A percentile compares a stretch with the other conserved stretches of the same genome.
phyloP scores from a whole-genome alignment of 1,139 yeast genomes.

The Tardiomyces depauwii region DNA sequence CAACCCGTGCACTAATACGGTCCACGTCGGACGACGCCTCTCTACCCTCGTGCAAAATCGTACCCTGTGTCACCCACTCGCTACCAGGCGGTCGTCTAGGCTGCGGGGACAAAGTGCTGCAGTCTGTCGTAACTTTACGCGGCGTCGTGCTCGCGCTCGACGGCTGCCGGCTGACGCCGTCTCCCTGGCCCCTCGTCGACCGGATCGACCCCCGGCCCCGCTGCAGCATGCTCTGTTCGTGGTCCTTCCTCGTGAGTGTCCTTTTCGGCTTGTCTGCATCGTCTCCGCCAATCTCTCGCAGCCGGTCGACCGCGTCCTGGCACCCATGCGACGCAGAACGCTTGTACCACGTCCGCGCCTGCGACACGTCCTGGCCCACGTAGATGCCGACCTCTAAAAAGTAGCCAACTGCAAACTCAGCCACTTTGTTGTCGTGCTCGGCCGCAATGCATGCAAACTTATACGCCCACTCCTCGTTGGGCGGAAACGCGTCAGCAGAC shows the following conservation, averaged over 20 bases:
- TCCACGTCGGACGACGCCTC: neutral
- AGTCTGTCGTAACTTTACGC: neutral
- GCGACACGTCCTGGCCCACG: slow-evolving; percentile 17
- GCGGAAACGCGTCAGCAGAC: slow-evolving; percentile 17
- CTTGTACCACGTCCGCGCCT: slow-evolving; percentile 23
- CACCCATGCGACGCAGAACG: slow-evolving; percentile 22
- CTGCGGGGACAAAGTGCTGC: neutral
- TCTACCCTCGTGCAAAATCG: neutral
- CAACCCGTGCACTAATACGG: neutral
- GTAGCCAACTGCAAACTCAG: slow-evolving; percentile 31
- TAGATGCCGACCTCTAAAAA: slow-evolving; percentile 31
- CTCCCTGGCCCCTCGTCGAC: neutral
- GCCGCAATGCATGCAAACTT: slow-evolving; percentile 28
- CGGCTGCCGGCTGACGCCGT: no score
- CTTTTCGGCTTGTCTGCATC: slow-evolving; percentile 8
- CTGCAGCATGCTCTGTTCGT: slow-evolving; percentile 7
- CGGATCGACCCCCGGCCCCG: neutral
- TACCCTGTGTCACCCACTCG: neutral
- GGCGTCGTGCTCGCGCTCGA: neutral
- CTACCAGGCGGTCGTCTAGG: neutral
- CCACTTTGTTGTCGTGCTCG: slow-evolving; percentile 23
- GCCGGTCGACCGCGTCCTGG: slow-evolving; percentile 23
- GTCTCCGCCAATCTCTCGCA: slow-evolving; percentile 8
- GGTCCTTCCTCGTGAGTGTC: slow-evolving; percentile 13
- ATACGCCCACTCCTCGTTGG: slow-evolving; percentile 30